Conservation (phyloP, 352 stramenopile genomes). For the Peronospora belbahrii region DNA sequence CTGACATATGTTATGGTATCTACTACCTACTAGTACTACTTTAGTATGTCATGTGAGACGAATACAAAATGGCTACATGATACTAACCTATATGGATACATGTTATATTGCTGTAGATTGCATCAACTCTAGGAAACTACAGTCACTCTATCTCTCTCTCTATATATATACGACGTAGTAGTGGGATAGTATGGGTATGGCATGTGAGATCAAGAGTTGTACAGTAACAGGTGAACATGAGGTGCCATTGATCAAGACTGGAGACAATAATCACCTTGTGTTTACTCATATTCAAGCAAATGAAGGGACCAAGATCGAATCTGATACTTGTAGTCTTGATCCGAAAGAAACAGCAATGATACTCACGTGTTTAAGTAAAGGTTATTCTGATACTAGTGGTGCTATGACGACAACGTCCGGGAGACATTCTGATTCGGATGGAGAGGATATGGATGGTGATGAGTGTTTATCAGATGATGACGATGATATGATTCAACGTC, state of each 20-base stretch:
- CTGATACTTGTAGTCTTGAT: conserved; percentile 25
- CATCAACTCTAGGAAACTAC: neutral
- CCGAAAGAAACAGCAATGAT: conserved; percentile 84
- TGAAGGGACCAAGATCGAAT: conserved; percentile 2
- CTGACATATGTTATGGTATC: too few relatives aligned
- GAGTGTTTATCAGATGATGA: conserved; percentile 39
- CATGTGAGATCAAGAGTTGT: conserved; percentile 45
- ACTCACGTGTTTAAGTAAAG: conserved; percentile 75
- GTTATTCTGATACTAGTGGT: conserved; percentile 31
- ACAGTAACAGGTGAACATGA: conserved; percentile 18
- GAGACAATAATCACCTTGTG: too few relatives aligned
- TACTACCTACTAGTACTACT: too few relatives aligned
- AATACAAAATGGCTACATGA: neutral
- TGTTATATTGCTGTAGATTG: conserved; percentile 9
- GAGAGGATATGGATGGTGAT: conserved; percentile 48
- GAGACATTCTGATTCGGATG: conserved; percentile 29
- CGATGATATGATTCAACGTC: conserved; percentile 18
- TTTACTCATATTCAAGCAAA: too few relatives aligned
- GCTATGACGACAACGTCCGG: too few relatives aligned
- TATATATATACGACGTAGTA: conserved; percentile 13
- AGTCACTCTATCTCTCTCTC: too few relatives aligned
- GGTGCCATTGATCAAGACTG: conserved; percentile 12
- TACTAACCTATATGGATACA: neutral
- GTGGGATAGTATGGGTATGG: conserved; percentile 61
- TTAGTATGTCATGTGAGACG: too few relatives aligned